Base-by-base conservation (phyloP, 2,329 filamentous ascomycete genomes). In the Fusarium sp. region DNA sequence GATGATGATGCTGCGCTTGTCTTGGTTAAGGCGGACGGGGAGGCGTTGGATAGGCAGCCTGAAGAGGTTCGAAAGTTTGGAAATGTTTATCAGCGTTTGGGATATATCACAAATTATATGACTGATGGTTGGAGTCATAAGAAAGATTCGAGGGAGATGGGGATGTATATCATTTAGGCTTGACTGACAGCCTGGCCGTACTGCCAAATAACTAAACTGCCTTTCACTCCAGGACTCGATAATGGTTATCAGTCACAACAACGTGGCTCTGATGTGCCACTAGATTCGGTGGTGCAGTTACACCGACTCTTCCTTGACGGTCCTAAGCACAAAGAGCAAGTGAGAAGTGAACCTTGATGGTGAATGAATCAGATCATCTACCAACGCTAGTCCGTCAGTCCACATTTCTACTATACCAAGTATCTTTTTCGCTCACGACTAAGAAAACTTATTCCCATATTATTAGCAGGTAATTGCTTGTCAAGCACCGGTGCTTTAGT, bases 1-100 rank as follows among this genome's bases (percentile, higher is more conserved):
- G 68, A 68, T 7, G 68, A 71, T 25, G 63, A 71, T 37, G 52
- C 59, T 6, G 71, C 71, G 4, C 47, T 73, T 40, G 53, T 73
- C 0, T 49, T 73, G 20, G 65, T 56, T 3, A 61, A 57, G 23
- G 68, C 46, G 14, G 56, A 62, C 6, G 32, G 19, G 9, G 37
- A 58, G 27, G 43, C 32, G 5, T 35, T 67, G 4, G 23, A 46
- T 11, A 46, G 40, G n/a, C 71, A 73, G 48, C 58, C 66, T 1
- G 37, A 57, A 3, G 54, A 68, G 9, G 65, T 73, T 3, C 39
- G 23, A n/a, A 49, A 56, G 4, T 68, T 50, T 49, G 56, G 35
- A 2, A 46, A 47, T 51, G 66, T 73, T 6, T 73, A 60, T 22
- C 62, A 73, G 33, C 47, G 71, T 5, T 37, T 71, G 7, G 71